Evolutionary conservation across 768 basidiomycete genomes (phyloP).

Genomic region (Auricularia auricula-judae): DNA sequence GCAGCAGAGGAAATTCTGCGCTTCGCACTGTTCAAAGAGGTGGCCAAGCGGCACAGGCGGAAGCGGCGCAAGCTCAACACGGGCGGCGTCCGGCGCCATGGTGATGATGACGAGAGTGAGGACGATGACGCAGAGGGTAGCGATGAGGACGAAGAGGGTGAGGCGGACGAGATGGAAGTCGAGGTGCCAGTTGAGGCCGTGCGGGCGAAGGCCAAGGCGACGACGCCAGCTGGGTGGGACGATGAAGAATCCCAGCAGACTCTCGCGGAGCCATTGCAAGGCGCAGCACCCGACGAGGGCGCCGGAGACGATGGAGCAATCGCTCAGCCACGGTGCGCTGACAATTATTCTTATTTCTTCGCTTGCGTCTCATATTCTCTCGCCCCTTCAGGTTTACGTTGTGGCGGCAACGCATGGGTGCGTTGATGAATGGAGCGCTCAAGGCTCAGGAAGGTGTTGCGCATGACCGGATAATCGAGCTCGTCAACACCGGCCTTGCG

Average conservation of each 20-base stretch:
- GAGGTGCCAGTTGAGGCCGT: slow-evolving; percentile 16
- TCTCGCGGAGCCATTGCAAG: slow-evolving; percentile 29
- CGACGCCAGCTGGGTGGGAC: slow-evolving; percentile 57
- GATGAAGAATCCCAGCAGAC: slow-evolving; percentile 58
- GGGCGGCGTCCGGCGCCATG: slow-evolving; percentile 33
- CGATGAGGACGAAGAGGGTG: slow-evolving; percentile 42
- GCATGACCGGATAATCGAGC: slow-evolving; percentile 54
- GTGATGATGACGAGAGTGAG: slow-evolving; percentile 32
- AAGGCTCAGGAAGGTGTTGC: slow-evolving; percentile 72
- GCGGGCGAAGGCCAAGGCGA: slow-evolving; percentile 15
- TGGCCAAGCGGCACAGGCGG: slow-evolving; percentile 64
- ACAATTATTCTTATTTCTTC: too few species aligned
- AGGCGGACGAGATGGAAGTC: slow-evolving; percentile 23
- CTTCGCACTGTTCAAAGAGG: slow-evolving; percentile 96
- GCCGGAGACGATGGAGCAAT: slow-evolving; percentile 19
- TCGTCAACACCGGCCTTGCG: slow-evolving; percentile 67
- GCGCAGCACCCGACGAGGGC: slow-evolving; percentile 25
- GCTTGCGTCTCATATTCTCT: not conserved
- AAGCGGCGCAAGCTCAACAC: slow-evolving; percentile 84
- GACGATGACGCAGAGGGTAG: slow-evolving; percentile 26
- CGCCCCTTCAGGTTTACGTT: slow-evolving; percentile 46
- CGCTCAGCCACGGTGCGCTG: not conserved
- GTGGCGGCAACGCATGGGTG: slow-evolving; percentile 71
- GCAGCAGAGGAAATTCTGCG: slow-evolving; percentile 93
- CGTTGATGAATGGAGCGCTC: slow-evolving; percentile 52